A percentile compares a stretch with the other conserved stretches of the same genome.
These are phyloP conservation scores for Dioszegia crocea DNA, from an alignment of 768 basidiomycete genomes.

Conservation along the genomic window DNA sequence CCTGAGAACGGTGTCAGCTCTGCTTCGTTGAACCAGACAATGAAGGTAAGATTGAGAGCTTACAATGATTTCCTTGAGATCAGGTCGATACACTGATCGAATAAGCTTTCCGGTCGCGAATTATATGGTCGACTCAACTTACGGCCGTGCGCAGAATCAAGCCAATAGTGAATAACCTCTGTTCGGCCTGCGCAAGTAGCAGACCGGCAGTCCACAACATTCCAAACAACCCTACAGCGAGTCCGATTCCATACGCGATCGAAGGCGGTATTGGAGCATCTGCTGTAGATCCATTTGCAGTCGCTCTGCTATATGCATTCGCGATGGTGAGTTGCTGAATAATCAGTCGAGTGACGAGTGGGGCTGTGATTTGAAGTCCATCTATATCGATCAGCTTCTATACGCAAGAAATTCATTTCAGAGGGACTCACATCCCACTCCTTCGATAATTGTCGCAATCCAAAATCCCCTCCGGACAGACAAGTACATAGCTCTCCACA, in stretches of 20 bases:
- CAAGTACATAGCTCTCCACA: conserved; percentile 24
- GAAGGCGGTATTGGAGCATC: conserved; percentile 5
- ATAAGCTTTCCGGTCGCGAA: not conserved
- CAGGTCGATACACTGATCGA: conserved; percentile 48
- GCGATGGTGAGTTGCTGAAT: conserved; percentile 14
- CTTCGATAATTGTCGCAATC: conserved; percentile 13
- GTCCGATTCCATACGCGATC: conserved; percentile 18
- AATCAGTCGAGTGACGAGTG: conserved; percentile 20
- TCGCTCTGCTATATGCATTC: not conserved
- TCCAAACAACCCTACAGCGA: conserved; percentile 12
- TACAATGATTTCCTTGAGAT: conserved; percentile 64
- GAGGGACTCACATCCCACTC: not conserved
- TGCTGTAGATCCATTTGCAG: not conserved
- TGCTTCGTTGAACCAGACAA: not conserved
- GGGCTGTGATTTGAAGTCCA: conserved; percentile 16
- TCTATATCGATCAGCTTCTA: conserved; percentile 6
- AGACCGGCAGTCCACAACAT: conserved; percentile 14
- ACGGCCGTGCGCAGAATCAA: conserved; percentile 11
- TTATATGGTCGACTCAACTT: not conserved
- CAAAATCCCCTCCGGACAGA: conserved; percentile 19
- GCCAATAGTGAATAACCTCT: conserved; percentile 33
- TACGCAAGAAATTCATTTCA: not conserved
- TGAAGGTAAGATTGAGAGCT: not conserved
- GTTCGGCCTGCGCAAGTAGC: conserved; percentile 51
- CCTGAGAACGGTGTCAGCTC: conserved; percentile 9